phyloP scores from a whole-genome alignment of 164 flowering plant genomes.

The Vitis riparia region DNA sequence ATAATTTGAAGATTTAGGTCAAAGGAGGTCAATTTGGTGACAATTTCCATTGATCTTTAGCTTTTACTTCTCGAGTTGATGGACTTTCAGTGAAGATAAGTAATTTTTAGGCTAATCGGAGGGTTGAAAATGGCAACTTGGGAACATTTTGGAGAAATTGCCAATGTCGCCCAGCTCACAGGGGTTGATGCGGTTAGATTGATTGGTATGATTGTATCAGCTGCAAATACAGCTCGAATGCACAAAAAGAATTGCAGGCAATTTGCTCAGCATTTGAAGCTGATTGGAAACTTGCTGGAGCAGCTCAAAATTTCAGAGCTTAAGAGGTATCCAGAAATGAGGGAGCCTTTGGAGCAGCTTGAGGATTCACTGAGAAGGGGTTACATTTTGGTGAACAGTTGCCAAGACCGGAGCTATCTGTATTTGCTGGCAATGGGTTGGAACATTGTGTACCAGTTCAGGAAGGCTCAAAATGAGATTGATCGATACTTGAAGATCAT shows the following conservation, averaged over 20 bases:
- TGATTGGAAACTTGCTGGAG: constrained; percentile 88
- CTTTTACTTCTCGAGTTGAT: too few relatives aligned
- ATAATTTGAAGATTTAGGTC: not conserved
- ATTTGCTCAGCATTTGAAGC: constrained; percentile 83
- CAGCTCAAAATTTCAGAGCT: constrained; percentile 90
- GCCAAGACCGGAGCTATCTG: constrained; percentile 89
- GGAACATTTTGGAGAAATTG: constrained; percentile 62
- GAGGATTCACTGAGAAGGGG: constrained; percentile 93
- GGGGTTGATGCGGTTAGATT: constrained; percentile 75
- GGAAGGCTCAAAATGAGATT: constrained; percentile 88
- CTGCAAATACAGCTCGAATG: constrained; percentile 88
- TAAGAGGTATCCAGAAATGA: constrained; percentile 83
- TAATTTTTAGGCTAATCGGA: not conserved
- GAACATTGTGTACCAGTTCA: constrained; percentile 93
- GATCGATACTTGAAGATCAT: constrained; percentile 81
- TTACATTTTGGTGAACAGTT: constrained; percentile 78
- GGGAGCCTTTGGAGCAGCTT: constrained; percentile 94
- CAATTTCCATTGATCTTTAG: not conserved
- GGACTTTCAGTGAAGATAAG: not conserved
- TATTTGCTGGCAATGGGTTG: constrained; percentile 96
- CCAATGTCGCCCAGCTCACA: constrained; percentile 60
- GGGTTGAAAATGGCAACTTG: constrained; percentile 31
- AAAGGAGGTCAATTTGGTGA: not conserved
- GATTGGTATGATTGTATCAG: constrained; percentile 79
- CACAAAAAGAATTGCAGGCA: constrained; percentile 96